Conservation (phyloP, 371 early-diverging fungal genomes). For the Coemansia sp. region DNA sequence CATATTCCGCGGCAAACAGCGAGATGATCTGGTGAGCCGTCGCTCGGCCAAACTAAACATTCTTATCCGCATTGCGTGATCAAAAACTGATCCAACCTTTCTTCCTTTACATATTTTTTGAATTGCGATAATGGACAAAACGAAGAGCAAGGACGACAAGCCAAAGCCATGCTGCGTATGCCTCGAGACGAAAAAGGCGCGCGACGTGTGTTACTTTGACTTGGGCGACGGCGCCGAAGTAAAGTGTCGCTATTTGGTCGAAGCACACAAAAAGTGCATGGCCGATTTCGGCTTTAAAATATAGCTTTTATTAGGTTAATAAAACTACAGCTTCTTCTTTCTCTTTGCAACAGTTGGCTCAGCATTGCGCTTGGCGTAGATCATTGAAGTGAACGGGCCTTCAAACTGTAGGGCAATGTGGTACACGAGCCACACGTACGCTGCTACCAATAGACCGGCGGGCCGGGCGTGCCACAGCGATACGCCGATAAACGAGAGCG, state of each 20-base stretch:
- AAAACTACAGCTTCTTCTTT: constrained; percentile 40
- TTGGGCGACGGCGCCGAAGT: constrained; percentile 76
- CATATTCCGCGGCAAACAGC: background rate
- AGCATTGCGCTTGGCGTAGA: constrained; percentile 68
- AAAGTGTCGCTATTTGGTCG: constrained; percentile 83
- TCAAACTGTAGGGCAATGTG: constrained; percentile 74
- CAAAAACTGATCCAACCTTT: background rate
- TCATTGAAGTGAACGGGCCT: constrained; percentile 78
- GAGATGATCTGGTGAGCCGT: background rate
- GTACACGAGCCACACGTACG: constrained; percentile 72
- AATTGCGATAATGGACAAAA: background rate
- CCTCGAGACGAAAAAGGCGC: constrained; percentile 87
- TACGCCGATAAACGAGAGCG: constrained; percentile 79
- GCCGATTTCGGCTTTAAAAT: constrained; percentile 91
- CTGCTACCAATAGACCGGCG: constrained; percentile 71
- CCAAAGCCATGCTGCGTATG: constrained; percentile 96
- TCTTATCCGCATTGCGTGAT: background rate
- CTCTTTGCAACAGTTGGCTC: constrained; percentile 13
- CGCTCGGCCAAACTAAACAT: constrained; percentile 6
- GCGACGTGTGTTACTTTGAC: constrained; percentile 87
- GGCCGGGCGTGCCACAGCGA: constrained; percentile 72
- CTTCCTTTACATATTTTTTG: background rate
- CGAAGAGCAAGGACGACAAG: constrained; percentile 15
- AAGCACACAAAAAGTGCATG: constrained; percentile 89
- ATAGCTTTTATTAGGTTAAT: constrained; percentile 45